These are phyloP conservation scores for Aspergillus bombycis DNA, from an alignment of 2,329 filamentous ascomycete species.

Conservation along the genomic window DNA sequence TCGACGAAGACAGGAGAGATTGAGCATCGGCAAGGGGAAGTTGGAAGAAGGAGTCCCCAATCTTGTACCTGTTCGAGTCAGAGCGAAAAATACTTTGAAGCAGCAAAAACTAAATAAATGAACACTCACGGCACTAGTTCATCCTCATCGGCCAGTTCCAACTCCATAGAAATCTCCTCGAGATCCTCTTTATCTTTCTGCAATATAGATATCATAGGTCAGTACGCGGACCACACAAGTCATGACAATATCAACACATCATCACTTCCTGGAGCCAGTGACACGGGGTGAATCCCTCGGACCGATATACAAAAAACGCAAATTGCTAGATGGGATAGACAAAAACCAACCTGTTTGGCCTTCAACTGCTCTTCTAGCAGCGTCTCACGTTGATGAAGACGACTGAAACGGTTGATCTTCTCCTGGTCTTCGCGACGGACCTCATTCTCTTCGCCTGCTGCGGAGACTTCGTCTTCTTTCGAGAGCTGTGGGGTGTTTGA, in stretches of 20 bases:
- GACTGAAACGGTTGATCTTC: constrained; percentile 97
- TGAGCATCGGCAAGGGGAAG: constrained; percentile 83
- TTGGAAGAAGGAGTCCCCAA: constrained; percentile 93
- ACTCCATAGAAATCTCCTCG: constrained; percentile 85
- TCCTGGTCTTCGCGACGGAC: constrained; percentile 97
- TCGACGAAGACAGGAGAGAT: constrained; percentile 74
- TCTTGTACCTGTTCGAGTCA: constrained; percentile 73
- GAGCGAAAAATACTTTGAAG: not conserved
- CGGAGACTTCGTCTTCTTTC: constrained; percentile 82
- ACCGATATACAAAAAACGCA: not conserved
- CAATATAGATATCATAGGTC: constrained; percentile 43
- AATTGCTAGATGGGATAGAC: not conserved
- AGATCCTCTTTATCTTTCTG: constrained; percentile 99
- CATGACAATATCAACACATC: not conserved
- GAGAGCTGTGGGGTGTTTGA: constrained; percentile 66
- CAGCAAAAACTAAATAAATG: not conserved
- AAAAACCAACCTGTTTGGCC: constrained; percentile 64
- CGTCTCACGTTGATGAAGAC: constrained; percentile 84
- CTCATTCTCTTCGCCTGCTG: constrained; percentile 79
- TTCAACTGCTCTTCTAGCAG: constrained; percentile 78
- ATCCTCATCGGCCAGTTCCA: constrained; percentile 94
- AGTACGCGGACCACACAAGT: not conserved
- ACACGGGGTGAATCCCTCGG: too few relatives aligned
- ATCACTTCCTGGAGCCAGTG: not conserved
- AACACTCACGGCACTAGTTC: constrained; percentile 80